Conservation (phyloP, 768 basidiomycete species). For the Piloderma croceum region DNA sequence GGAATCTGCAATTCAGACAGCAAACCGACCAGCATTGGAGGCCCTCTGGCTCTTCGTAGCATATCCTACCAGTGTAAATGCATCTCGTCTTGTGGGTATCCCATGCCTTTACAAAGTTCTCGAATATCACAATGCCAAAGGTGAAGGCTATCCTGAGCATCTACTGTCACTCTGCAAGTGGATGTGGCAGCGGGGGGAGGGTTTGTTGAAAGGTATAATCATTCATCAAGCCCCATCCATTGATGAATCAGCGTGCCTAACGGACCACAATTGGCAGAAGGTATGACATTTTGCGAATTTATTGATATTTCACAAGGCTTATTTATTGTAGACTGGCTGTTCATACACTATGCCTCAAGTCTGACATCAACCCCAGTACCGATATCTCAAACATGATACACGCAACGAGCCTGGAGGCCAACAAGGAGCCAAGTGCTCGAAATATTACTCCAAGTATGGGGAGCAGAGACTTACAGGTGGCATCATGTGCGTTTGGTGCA, state of each 20-base stretch:
- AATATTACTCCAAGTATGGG: conserved; percentile 12
- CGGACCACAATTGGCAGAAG: too few species aligned
- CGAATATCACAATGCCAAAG: too few species aligned
- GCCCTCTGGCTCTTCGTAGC: conserved; percentile 6
- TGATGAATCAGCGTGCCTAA: too few species aligned
- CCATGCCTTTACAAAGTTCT: too few species aligned
- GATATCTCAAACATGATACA: conserved; percentile 8
- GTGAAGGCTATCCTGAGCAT: too few species aligned
- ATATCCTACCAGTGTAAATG: not conserved
- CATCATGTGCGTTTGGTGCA: conserved; percentile 6
- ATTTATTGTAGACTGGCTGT: conserved; percentile 13
- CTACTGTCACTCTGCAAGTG: too few species aligned
- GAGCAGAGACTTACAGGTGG: conserved; percentile 5
- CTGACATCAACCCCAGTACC: conserved; percentile 10
- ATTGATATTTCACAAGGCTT: too few species aligned
- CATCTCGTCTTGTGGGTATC: too few species aligned
- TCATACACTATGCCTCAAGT: conserved; percentile 15
- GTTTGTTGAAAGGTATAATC: too few species aligned
- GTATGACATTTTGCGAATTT: too few species aligned
- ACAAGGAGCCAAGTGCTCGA: conserved; percentile 14
- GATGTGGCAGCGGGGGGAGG: too few species aligned
- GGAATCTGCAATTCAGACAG: conserved; percentile 19
- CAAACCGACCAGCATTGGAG: conserved; percentile 10
- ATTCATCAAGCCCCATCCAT: too few species aligned
- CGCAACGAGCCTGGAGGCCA: conserved; percentile 1